Base-by-base conservation (phyloP, 768 basidiomycete species). In the Boletus tomentosulus region DNA sequence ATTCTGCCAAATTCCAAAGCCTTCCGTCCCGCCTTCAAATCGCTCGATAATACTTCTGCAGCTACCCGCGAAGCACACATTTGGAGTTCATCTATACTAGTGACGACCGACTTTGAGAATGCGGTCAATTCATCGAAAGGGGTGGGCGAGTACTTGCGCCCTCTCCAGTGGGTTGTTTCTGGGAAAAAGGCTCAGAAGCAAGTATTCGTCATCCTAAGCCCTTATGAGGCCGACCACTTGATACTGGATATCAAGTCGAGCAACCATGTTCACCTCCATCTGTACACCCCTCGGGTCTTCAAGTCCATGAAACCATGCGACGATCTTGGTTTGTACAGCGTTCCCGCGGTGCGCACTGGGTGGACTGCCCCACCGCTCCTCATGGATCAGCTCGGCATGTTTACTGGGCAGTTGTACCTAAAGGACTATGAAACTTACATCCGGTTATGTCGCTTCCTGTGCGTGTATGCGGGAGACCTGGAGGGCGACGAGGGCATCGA, bases 131-230 rank as follows among this genome's bases (percentile, higher is more conserved):
- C 41, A 6, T 24, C 50, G 22, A 42, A 42, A 22, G 43, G 30
- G 46, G 25, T 56, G 4, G 55, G 44, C 39, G 41, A 51, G 6
- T 56, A 51, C 42, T n/a, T 56, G 55, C 55, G 50, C 16, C 55
- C 55, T n/a, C 41, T 51, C 7, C 55, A 56, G 3, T 56, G 50
- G 50, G 16, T 56, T 13, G 16, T 56, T 7, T 56, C 46, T 6
- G 46, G 39, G 28, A 48, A 27, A 28, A 37, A 24, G 10, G 43
- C 28, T 46, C 38, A 34, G 11, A 42, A 38, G 9, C 28, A 50
- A 13, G 24, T 46, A 2, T 57, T 76, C n/a, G 65, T 79, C 16
- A 52, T 73, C 19, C 49, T 77, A 57, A 79, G 78, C 59, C 69
- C 71, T 6, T 64, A 50, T 52, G 76, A 78, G 56, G 74, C 61